A percentile compares a stretch with the other conserved stretches of the same genome.
phyloP scores from a whole-genome alignment of 768 basidiomycete species.

The Xerocomellus chrysenteron region DNA sequence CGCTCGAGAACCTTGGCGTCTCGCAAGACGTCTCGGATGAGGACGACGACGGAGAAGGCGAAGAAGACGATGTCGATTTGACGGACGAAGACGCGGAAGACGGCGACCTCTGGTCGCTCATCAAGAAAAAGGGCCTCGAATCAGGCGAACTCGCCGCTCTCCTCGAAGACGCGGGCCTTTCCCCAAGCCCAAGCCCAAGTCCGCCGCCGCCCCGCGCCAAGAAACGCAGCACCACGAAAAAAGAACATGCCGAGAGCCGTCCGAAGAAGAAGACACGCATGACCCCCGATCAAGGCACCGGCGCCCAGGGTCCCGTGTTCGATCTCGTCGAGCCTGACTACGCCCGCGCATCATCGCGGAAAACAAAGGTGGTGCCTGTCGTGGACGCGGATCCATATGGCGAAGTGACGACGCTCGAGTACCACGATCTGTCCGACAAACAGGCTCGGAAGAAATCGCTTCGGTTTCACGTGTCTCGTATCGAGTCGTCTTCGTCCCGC shows the following conservation, averaged over 20 bases:
- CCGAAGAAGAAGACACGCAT: constrained; percentile 66
- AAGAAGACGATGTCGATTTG: constrained; percentile 26
- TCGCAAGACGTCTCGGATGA: constrained; percentile 49
- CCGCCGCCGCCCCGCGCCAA: constrained; percentile 4
- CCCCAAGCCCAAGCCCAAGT: constrained; percentile 4
- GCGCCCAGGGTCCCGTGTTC: constrained; percentile 46
- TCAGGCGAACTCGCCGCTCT: constrained; percentile 55
- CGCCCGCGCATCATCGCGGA: constrained; percentile 25
- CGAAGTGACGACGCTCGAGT: constrained; percentile 66
- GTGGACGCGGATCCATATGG: constrained; percentile 50
- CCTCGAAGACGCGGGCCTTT: constrained; percentile 47
- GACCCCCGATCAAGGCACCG: constrained; percentile 25
- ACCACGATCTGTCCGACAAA: constrained; percentile 82
- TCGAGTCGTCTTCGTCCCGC: constrained; percentile 76
- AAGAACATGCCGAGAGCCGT: constrained; percentile 16
- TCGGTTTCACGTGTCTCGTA: constrained; percentile 91
- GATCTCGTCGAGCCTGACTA: constrained; percentile 81
- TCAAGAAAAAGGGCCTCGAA: constrained; percentile 39
- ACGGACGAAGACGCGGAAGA: constrained; percentile 40
- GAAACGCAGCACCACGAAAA: constrained; percentile 6
- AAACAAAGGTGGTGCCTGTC: constrained; percentile 5
- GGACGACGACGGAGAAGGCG: constrained; percentile 36
- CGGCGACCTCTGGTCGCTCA: constrained; percentile 44
- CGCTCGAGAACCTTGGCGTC: constrained; percentile 85
- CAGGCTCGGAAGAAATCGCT: constrained; percentile 76